These are phyloP conservation scores for Backusella parvicylindrica DNA, from an alignment of 192 early-diverging fungal genomes.

Conservation along the genomic window DNA sequence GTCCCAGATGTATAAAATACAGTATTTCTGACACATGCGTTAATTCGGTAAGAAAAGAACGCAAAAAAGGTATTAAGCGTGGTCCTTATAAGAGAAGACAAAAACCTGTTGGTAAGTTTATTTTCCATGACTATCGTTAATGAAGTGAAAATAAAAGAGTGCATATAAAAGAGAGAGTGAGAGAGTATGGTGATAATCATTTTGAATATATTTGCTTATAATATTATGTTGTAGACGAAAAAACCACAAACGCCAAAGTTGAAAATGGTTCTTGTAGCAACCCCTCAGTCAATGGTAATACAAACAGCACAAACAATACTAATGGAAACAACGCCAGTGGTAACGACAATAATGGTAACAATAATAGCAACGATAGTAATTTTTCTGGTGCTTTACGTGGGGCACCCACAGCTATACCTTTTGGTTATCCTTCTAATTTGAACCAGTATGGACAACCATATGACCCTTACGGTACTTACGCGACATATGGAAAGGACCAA, in stretches of 20 bases:
- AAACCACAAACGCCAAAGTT: neutral
- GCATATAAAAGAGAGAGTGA: neutral
- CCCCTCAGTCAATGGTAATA: neutral
- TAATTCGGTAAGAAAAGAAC: slow-evolving; percentile 76
- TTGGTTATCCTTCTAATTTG: slow-evolving; percentile 18
- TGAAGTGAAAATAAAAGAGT: neutral
- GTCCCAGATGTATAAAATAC: slow-evolving; percentile 74
- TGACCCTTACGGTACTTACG: slow-evolving; percentile 12
- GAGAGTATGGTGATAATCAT: neutral
- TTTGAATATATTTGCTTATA: neutral
- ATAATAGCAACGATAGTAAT: neutral
- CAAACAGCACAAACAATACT: neutral
- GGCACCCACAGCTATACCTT: neutral
- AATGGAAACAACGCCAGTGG: neutral
- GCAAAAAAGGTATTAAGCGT: slow-evolving; percentile 79
- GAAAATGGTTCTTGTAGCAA: neutral
- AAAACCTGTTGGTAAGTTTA: slow-evolving; percentile 14
- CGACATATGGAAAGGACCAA: slow-evolving; percentile 13
- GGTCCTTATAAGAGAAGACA: slow-evolving; percentile 75
- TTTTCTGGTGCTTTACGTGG: neutral
- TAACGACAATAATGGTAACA: neutral
- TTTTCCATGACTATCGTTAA: neutral
- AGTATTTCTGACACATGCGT: slow-evolving; percentile 62
- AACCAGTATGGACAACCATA: slow-evolving; percentile 27
- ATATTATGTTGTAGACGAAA: neutral